Base-by-base conservation (phyloP, 1,284 basidiomycete species). In the Malassezia nana region DNA sequence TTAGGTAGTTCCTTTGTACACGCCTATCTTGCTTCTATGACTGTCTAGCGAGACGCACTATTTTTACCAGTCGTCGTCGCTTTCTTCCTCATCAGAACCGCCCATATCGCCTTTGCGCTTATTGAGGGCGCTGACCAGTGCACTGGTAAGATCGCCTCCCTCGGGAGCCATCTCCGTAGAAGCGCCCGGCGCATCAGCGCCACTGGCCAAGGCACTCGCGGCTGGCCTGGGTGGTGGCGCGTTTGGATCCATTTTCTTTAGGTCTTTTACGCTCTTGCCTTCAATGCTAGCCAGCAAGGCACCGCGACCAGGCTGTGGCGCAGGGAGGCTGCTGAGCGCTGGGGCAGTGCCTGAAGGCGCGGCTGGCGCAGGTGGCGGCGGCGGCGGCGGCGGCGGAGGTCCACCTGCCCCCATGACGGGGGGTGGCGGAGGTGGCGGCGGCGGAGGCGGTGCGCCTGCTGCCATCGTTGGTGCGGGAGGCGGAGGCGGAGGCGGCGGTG, bases 31-130 rank as follows among this genome's bases (percentile, higher is more conserved):
- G 31, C 41, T 51, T 44, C 49, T 28, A 43, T 32, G 15, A 1
- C 16, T n/a, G 22, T 25, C 2, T 13, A 26, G 20, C 22, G 8
- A 9, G 18, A 24, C 13, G 22, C 18, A 12, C 25, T n/a, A 4
- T 15, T 10, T 9, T 28, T 56, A 74, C 71, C 69, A 72, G 30
- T 74, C 71, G n/a, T 74, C 71, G 31, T 72, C 69, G 32, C 61
- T 86, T 6, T 87, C 86, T 10, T 90, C 89, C 35, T 94, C 88
- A 63, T 90, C 88, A 62, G 76, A 87, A 62, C 89, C 88, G 4
- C 87, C 89, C 73, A 95, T 79, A 68, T 89, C 85, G 74, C 86
- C 89, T 75, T 89, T 95, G 64, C 90, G 78, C 69, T 85, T 82
- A 50, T 78, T 79, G 52, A 86, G 74, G 6, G 84, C 84, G 12